A percentile compares a stretch with the other conserved stretches of the same genome.
These are phyloP conservation scores for Saccharomycopsis lassenensis DNA, from an alignment of 805 yeast species.

Conservation along the genomic window DNA sequence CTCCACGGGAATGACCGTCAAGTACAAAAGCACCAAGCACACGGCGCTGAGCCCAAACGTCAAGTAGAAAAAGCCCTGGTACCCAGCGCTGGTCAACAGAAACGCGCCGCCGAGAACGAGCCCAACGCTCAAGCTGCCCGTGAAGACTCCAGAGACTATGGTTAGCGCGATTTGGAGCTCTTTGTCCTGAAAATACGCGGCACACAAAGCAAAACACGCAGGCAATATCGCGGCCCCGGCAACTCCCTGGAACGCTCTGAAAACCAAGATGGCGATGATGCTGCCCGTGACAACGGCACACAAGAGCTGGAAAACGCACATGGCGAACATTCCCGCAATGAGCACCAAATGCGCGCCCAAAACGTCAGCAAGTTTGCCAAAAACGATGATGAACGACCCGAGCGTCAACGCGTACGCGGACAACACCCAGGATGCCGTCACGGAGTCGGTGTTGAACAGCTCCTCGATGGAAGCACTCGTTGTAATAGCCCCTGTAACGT, in stretches of 20 bases:
- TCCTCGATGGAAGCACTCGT: constrained; percentile 24
- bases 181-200: constrained; percentile 23
- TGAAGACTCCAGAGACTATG: constrained; percentile 26
- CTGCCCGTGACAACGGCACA: constrained; percentile 28
- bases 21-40: constrained; percentile 24
- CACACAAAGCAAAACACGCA: constrained; percentile 25
- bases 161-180: constrained; percentile 24
- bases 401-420: constrained; percentile 35
- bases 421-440: constrained; percentile 33
- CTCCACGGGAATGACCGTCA: constrained; percentile 25
- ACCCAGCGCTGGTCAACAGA: constrained; percentile 27
- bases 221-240: constrained; percentile 34
- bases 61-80: constrained; percentile 30
- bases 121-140: constrained; percentile 27
- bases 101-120: constrained; percentile 36
- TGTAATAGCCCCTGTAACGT: constrained; percentile 22
- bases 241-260: constrained; percentile 39
- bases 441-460: constrained; percentile 27
- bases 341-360: constrained; percentile 23
- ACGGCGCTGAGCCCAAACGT: constrained; percentile 32
- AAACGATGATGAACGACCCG: constrained; percentile 33
- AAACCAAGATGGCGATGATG: constrained; percentile 28
- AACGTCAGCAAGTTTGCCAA: constrained; percentile 34
- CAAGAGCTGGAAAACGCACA: constrained; percentile 31
- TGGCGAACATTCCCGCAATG: constrained; percentile 30